Evolutionary conservation across 331 rosid genomes (phyloP), one percentile per base, ranked within the genome.

Genomic region (Rhamnella rubrinervis): DNA sequence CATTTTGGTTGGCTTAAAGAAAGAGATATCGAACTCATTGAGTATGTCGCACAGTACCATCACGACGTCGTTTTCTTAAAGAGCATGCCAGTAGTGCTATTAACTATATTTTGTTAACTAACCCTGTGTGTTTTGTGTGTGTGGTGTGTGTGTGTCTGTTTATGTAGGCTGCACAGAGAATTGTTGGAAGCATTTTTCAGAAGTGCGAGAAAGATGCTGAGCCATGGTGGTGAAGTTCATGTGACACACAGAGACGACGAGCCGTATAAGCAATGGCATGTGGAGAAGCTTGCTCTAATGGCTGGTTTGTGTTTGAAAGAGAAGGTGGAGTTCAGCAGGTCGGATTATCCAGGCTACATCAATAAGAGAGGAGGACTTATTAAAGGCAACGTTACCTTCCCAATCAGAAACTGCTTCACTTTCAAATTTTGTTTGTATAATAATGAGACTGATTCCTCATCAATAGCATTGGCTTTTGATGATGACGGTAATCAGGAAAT

Each of bases 171-270:
- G 35, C 81, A 85, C 60, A 55, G 50, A 67, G 1, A 35, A 0
- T 7, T 87, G 56, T 73, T 80, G 52, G 41, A 13, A 2, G 75
- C 65, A 0, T 82, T 85, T 44, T 2, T 82, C 14, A 23, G 40
- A 1, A 87, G 37, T 57, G 86, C 83, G 2, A 41, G 58, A 10
- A 23, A 47, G 12, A 68, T 80, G 80, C 7, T 87, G 59, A 51
- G 2, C 3, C 0, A 8, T 2, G 64, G 67, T 64, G 89, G 89
- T 1, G 78, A 84, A 59, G 61, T 87, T 73, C 87, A 82, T 7
- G 75, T 80, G 6, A 80, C 84, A 18, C 83, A 81, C 66, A 80
- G 78, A 49, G 71, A 38, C 2, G 4, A 51, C 0, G 0, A 61
- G 2, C 85, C 89, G 4, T 82, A 41, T 17, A 2, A 5, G 20